Conservation (phyloP, 345 rosid genomes). For the Heritiera fomes region DNA sequence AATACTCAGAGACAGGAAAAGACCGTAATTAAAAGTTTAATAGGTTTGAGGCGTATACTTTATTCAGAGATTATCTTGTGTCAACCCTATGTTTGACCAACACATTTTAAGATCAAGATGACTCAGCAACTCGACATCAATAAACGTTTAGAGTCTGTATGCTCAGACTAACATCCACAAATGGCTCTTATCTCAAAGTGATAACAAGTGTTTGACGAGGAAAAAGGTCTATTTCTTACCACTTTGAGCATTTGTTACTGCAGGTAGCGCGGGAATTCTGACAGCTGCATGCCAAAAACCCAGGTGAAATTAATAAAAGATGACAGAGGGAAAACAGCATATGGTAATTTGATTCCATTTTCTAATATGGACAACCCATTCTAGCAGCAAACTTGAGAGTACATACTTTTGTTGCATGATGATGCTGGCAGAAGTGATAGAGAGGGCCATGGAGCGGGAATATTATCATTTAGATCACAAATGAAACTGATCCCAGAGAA, state of each 20-base stretch:
- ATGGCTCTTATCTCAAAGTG: neutral
- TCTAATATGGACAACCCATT: slow-evolving; percentile 2
- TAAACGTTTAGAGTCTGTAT: neutral
- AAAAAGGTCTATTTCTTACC: slow-evolving; percentile 39
- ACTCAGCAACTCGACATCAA: neutral
- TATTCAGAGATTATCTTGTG: neutral
- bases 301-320: neutral
- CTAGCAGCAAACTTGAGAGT: neutral
- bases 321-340: neutral
- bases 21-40: neutral
- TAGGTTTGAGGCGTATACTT: neutral
- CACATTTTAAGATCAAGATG: neutral
- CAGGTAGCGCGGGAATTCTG: slow-evolving; percentile 91
- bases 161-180: neutral
- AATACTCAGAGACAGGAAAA: slow-evolving; percentile 6
- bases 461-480: slow-evolving; percentile 95
- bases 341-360: neutral
- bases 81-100: neutral
- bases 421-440: slow-evolving; percentile 56
- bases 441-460: slow-evolving; percentile 93
- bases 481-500: slow-evolving; percentile 83
- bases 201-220: neutral
- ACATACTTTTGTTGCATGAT: slow-evolving; percentile 70
- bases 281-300: slow-evolving; percentile 50
- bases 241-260: slow-evolving; percentile 77